Percentiles rank a stretch among this genome's conserved stretches.
phyloP scores from a whole-genome alignment of 192 early-diverging fungal genomes.

The Obelidium mucronatum region DNA sequence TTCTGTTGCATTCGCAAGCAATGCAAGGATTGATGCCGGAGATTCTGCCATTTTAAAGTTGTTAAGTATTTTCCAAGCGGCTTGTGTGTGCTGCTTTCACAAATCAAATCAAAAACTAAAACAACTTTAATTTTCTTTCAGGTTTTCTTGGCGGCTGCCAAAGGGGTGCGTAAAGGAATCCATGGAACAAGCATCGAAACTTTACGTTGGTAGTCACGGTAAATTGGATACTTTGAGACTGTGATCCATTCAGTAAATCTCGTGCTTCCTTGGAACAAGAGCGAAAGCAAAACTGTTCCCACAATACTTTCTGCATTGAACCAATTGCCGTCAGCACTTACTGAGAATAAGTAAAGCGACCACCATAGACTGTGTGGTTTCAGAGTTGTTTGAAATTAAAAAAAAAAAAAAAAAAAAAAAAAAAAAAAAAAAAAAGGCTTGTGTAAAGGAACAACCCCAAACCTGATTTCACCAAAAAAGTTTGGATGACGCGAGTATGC shows the following conservation, averaged over 20 bases:
- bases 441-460: too few species aligned
- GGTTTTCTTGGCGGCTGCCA: too few species aligned
- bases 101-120: too few species aligned
- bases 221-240: slow-evolving; percentile 75
- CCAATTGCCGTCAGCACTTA: slow-evolving; percentile 52
- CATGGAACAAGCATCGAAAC: slow-evolving; percentile 14
- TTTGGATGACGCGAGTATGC: slow-evolving; percentile 81
- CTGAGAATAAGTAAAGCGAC: slow-evolving; percentile 63
- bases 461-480: slow-evolving; percentile 75
- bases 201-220: slow-evolving; percentile 48
- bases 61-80: too few species aligned
- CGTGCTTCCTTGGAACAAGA: slow-evolving; percentile 69
- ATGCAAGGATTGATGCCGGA: too few species aligned
- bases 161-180: neutral
- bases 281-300: slow-evolving; percentile 60
- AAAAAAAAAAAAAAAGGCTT: too few species aligned
- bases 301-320: slow-evolving; percentile 38
- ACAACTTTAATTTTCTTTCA: too few species aligned
- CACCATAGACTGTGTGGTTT: slow-evolving; percentile 42
- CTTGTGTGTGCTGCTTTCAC: too few species aligned
- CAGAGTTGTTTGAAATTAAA: too few species aligned
- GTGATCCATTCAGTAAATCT: slow-evolving; percentile 62
- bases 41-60: too few species aligned
- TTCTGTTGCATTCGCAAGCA: too few species aligned
- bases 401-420: too few species aligned